Evolutionary conservation across 805 yeast genomes (phyloP), one percentile per base, ranked within the genome.

Genomic region (Zygotorulaspora sp.): DNA sequence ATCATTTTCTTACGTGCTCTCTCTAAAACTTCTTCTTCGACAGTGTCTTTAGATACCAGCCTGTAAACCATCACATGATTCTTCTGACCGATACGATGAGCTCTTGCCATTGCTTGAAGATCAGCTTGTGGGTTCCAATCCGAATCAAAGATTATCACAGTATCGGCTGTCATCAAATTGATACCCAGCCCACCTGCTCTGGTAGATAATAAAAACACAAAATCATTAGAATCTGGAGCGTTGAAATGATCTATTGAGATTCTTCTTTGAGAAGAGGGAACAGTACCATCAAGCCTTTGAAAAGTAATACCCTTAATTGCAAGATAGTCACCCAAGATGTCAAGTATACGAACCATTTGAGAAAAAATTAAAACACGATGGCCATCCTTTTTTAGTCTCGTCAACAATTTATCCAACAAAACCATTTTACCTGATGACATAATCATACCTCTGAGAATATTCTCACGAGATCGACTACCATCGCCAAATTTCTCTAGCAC

Each of bases 51-150:
- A 41, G 96, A 83, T n/a, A 92, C 97, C 67, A 92, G 85, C 58
- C 99, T 72, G 60, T 92, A 92, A 12, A 92, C 97, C 79, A 87
- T 86, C 24, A 92, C 99, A 64, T 92, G 98, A 53, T 86, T 88
- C 64, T 89, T 92, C 62, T 92, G 99, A n/a, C 99, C 99, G 59
- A 92, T 92, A 70, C 99, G 80, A 66, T 92, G 99, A 2, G 98
- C 98, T 65, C 98, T 79, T 0, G 98, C 98, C 98, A 92, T 92
- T 1, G 98, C 98, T 65, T 92, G 98, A 54, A 92, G 70, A 72
- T 92, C 98, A 0, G 98, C 98, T 62, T 92, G 98, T 0, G 98
- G 98, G 58, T 92, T 92, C 98, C 98, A 92, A 67, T 92, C 98
- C 4, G 96, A 86, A 64, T 92, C 98, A 65, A 92, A 92, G 27